A percentile compares a stretch with the other conserved stretches of the same genome.
phyloP scores from a whole-genome alignment of 2,329 filamentous ascomycete species.

The Rutstroemia sp. region DNA sequence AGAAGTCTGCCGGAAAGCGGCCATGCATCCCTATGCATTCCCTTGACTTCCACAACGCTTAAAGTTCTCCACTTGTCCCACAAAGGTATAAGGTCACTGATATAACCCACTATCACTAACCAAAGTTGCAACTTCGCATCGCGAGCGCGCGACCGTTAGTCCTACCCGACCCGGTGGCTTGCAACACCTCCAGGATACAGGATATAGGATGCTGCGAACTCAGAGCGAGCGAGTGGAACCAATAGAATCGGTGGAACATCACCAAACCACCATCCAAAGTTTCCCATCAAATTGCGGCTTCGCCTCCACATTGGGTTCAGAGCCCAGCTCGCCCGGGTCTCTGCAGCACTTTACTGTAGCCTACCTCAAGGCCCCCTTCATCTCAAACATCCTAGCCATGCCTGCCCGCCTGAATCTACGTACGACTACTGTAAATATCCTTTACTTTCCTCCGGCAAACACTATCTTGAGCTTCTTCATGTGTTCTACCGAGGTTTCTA shows the following conservation, averaged over 20 bases:
- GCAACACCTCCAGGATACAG: constrained; percentile 2
- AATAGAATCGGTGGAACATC: neutral
- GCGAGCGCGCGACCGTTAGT: constrained; percentile 1
- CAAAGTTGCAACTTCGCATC: neutral
- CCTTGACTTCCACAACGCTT: constrained; percentile 3
- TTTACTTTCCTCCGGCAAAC: neutral
- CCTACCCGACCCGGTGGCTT: constrained; percentile 1
- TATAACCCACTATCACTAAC: neutral
- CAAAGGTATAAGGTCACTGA: neutral
- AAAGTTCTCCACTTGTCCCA: neutral
- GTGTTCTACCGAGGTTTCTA: constrained; percentile 11
- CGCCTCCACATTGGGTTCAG: neutral
- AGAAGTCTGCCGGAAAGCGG: constrained; percentile 3
- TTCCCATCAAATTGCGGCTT: neutral
- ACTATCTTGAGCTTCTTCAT: constrained; percentile 4
- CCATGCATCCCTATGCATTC: neutral
- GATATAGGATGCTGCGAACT: neutral
- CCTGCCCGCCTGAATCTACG: neutral
- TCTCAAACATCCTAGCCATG: neutral
- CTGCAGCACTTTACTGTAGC: constrained; percentile 1
- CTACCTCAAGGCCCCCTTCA: constrained; percentile 3
- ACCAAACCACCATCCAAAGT: neutral
- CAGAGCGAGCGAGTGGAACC: neutral
- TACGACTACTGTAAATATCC: neutral
- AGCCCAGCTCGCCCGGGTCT: constrained; percentile 1